These are phyloP conservation scores for Carex myosuroides DNA, from an alignment of 176 grass and related monocot genomes.

Conservation along the genomic window DNA sequence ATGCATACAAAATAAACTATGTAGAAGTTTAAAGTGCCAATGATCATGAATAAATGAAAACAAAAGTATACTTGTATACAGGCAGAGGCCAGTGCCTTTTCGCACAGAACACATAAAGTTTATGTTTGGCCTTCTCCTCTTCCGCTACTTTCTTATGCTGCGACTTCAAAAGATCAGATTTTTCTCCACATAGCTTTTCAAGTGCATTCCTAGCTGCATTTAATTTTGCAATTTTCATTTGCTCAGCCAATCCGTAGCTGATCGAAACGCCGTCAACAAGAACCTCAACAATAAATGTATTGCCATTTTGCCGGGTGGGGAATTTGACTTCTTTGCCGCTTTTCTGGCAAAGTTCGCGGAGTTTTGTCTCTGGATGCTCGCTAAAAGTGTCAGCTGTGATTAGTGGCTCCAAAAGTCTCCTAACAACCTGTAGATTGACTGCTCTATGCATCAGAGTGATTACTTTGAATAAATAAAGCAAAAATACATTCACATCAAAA, in stretches of 20 bases:
- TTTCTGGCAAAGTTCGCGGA: conserved; percentile 61
- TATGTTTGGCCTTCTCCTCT: conserved; percentile 54
- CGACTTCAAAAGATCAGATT: conserved; percentile 3
- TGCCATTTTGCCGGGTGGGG: conserved; percentile 36
- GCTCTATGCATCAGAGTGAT: neutral
- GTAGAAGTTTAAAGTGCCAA: neutral
- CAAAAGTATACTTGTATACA: conserved; percentile 58
- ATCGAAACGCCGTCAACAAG: conserved; percentile 41
- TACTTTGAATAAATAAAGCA: conserved; percentile 2
- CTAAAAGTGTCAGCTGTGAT: conserved; percentile 57
- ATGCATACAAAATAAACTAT: neutral
- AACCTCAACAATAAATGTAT: conserved; percentile 39
- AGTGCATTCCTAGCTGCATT: conserved; percentile 69
- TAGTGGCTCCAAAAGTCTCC: conserved; percentile 55
- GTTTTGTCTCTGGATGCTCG: conserved; percentile 59
- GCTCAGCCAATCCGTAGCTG: conserved; percentile 47
- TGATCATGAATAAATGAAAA: neutral
- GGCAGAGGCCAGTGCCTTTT: conserved; percentile 50
- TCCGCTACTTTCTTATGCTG: conserved; percentile 26
- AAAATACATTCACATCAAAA: neutral
- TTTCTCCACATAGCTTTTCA: conserved; percentile 33
- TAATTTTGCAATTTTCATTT: conserved; percentile 66
- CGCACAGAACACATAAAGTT: conserved; percentile 49
- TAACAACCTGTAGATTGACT: conserved; percentile 39
- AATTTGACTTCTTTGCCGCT: conserved; percentile 46